Percentiles rank a stretch among this genome's conserved stretches.
Conservation (phyloP, 352 stramenopile genomes). For the Globisporangium canariense region DNA sequence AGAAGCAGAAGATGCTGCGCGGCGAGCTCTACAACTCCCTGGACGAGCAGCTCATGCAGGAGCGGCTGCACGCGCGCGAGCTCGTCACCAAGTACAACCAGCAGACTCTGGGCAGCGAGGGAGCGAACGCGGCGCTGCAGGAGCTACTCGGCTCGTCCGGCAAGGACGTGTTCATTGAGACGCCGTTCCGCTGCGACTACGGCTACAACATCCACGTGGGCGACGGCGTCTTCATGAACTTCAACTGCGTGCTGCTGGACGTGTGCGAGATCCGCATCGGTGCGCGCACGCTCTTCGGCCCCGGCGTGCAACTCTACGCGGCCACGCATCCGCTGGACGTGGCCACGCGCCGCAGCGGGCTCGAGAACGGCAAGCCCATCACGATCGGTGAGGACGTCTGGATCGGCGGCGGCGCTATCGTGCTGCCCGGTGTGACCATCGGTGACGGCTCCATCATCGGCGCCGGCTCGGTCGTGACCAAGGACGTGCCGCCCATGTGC, state of each 20-base stretch:
- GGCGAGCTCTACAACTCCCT: constrained; percentile 51
- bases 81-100: constrained; percentile 48
- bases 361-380: constrained; percentile 62
- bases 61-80: constrained; percentile 31
- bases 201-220: constrained; percentile 77
- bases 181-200: constrained; percentile 89
- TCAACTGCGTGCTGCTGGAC: constrained; percentile 86
- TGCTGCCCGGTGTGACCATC: constrained; percentile 69
- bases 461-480: constrained; percentile 78
- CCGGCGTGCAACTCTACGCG: constrained; percentile 76
- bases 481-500: constrained; percentile 57
- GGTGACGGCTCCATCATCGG: constrained; percentile 58
- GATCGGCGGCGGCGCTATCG: constrained; percentile 74
- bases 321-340: constrained; percentile 73
- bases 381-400: constrained; percentile 83
- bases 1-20: constrained; percentile 61
- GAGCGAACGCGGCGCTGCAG: constrained; percentile 24
- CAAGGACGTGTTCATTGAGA: constrained; percentile 54
- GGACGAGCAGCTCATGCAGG: constrained; percentile 35
- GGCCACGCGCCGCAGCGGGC: constrained; percentile 28
- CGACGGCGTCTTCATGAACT: constrained; percentile 86
- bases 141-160: constrained; percentile 47
- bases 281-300: constrained; percentile 65
- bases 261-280: constrained; percentile 77
- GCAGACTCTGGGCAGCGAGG: constrained; percentile 22